Evolutionary conservation across 495 filamentous ascomycete species (phyloP).

Genomic region (Clohesyomyces aquaticus): DNA sequence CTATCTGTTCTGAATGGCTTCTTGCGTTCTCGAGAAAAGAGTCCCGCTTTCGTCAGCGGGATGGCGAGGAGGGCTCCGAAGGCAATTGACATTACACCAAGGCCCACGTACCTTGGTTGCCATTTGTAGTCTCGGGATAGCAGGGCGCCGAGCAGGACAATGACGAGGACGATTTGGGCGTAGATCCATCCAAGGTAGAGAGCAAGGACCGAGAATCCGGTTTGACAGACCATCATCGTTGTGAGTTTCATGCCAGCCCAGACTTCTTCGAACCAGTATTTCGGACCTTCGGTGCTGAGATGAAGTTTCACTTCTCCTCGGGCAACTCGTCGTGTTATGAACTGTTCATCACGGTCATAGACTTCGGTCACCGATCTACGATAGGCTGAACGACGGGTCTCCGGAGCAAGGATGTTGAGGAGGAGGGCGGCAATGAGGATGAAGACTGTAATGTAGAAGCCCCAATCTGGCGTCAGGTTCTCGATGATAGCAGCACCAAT

Average conservation of each 20-base stretch:
- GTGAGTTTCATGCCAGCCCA: slow-evolving; percentile 69
- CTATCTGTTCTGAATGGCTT: slow-evolving; percentile 59
- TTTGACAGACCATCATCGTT: slow-evolving; percentile 68
- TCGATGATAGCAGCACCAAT: slow-evolving; percentile 69
- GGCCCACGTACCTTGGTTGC: slow-evolving; percentile 63
- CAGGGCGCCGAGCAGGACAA: slow-evolving; percentile 69
- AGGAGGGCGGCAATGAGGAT: slow-evolving; percentile 63
- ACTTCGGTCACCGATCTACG: slow-evolving; percentile 68
- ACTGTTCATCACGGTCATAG: slow-evolving; percentile 53
- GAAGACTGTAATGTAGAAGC: slow-evolving; percentile 71
- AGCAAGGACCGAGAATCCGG: slow-evolving; percentile 71
- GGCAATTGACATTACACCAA: slow-evolving; percentile 63
- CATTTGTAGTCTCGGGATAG: slow-evolving; percentile 66
- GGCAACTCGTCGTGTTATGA: slow-evolving; percentile 61
- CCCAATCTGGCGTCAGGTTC: slow-evolving; percentile 64
- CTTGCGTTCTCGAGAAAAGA: slow-evolving; percentile 65
- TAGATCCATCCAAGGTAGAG: slow-evolving; percentile 78
- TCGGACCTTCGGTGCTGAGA: slow-evolving; percentile 65
- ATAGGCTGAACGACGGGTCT: slow-evolving; percentile 65
- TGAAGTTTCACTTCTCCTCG: slow-evolving; percentile 78
- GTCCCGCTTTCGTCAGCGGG: slow-evolving; percentile 69
- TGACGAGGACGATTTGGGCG: slow-evolving; percentile 69
- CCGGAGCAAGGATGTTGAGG: slow-evolving; percentile 67
- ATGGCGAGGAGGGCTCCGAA: slow-evolving; percentile 68
- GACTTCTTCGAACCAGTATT: slow-evolving; percentile 75